Base-by-base conservation (phyloP, 177 flowering plant species). In the Vitis hybrid region DNA sequence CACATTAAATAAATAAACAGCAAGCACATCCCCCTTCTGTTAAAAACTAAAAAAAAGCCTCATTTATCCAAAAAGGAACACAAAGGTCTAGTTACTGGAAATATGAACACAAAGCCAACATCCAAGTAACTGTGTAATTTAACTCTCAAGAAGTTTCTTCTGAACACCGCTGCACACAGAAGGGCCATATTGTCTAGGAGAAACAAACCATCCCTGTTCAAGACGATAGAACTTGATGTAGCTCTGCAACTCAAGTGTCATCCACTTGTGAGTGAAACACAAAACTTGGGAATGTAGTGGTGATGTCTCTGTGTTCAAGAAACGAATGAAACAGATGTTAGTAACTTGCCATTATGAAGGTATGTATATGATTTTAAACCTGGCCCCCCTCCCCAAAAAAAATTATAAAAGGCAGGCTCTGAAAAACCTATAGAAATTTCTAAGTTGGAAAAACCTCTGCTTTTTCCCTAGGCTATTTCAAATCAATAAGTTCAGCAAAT, bases 261-360 rank as follows among this genome's bases (percentile, higher is more conserved):
- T 74, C 77, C 32, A 78, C 80, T 70, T 74, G 80, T 18, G 80
- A 78, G 58, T 78, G 74, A 64, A 78, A 78, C 70, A 77, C 80
- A 62, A 77, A 77, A 59, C 80, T 73, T 52, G 80, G 80, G 60
- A 77, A 77, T 60, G 80, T 74, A 54, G 77, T 78, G 72, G 80
- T 78, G 70, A 78, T 78, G 69, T 78, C 80, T 56, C 80, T 78
- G 77, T 7, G 8, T 40, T 63, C 56, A 19, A 68, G 60, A 8
- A 18, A n/a, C 9, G 60, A 45, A n/a, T 2, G 26, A 60, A 54
- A 64, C 10, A 56, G 32, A 13, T 21, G 23, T 56, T 21, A 73
- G 21, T 21, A 2, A 15, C 32, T 26, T 26, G 30, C 30, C 30
- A 26, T 26, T 26, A 26, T 26, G 30, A 26, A 26, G 30, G 30